phyloP scores from a whole-genome alignment of 176 grass and related monocot species.

The Triticum monococcum region DNA sequence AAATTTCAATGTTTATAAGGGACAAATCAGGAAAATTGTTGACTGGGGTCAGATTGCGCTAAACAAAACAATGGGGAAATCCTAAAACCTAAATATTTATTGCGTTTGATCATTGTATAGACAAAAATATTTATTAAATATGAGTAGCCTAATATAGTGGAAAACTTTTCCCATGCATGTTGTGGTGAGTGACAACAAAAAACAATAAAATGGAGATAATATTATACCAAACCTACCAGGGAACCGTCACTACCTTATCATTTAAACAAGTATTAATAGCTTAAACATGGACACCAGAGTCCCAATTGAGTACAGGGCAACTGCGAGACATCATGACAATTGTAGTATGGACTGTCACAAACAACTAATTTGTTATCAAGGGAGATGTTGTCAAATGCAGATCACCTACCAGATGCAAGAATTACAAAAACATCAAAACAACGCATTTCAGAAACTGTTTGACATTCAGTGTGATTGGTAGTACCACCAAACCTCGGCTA shows the following conservation, averaged over 20 bases:
- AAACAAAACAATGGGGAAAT: not conserved
- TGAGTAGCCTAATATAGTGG: too few species aligned
- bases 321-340: not conserved
- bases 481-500: not conserved
- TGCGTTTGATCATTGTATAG: too few species aligned
- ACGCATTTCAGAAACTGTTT: not conserved
- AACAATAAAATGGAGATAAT: not conserved
- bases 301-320: not conserved
- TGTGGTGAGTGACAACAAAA: not conserved
- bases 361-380: conserved; percentile 1
- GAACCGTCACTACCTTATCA: not conserved
- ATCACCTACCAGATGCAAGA: not conserved
- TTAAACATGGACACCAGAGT: not conserved
- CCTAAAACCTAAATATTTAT: not conserved
- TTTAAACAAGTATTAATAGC: not conserved
- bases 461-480: not conserved
- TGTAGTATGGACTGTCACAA: not conserved
- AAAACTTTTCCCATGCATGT: too few species aligned
- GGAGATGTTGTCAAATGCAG: not conserved
- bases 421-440: not conserved
- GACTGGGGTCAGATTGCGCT: not conserved
- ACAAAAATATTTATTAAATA: too few species aligned
- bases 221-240: not conserved
- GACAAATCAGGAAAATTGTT: not conserved
- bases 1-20: not conserved